phyloP scores from a whole-genome alignment of 2,329 filamentous ascomycete species.

The Dactylellina cionopaga region DNA sequence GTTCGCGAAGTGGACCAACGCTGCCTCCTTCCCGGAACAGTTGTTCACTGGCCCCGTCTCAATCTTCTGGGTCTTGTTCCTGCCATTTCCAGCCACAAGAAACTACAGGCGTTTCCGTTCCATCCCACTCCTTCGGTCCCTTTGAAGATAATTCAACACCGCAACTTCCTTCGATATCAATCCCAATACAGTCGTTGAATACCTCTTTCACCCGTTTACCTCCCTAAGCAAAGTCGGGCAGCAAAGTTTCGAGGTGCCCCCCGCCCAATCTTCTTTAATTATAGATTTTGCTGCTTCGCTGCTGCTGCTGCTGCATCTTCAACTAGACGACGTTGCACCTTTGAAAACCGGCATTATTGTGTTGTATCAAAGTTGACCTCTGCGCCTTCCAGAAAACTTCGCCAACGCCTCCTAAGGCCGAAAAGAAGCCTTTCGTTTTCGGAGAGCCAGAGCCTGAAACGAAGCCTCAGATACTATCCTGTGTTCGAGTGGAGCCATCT shows the following conservation, averaged over 20 bases:
- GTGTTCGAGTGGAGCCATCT: constrained; percentile 1
- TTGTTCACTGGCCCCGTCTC: constrained; percentile 36
- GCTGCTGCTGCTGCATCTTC: neutral
- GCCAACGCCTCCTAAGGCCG: neutral
- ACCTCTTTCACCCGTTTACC: constrained; percentile 14
- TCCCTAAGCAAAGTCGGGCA: constrained; percentile 17
- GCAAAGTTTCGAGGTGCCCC: constrained; percentile 1
- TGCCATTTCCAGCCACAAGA: constrained; percentile 50
- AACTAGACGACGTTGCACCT: constrained; percentile 36
- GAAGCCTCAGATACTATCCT: constrained; percentile 21
- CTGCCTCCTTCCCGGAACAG: constrained; percentile 50
- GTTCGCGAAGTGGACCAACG: constrained; percentile 31
- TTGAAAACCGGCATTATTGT: constrained; percentile 11
- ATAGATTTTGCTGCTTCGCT: neutral
- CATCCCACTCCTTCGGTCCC: constrained; percentile 48
- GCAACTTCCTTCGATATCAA: constrained; percentile 1
- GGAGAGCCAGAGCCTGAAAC: constrained; percentile 19
- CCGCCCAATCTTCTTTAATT: constrained; percentile 23
- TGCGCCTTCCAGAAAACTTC: constrained; percentile 40
- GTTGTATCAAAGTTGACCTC: constrained; percentile 39
- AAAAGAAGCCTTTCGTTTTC: constrained; percentile 40
- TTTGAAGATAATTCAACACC: constrained; percentile 23
- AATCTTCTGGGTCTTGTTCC: constrained; percentile 49
- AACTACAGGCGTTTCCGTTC: constrained; percentile 43
- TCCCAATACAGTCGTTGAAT: no score